A percentile compares a stretch with the other conserved stretches of the same genome.
Evolutionary conservation across 2,329 filamentous ascomycete genomes (phyloP).

Genomic region (Nemania bipapillata): DNA sequence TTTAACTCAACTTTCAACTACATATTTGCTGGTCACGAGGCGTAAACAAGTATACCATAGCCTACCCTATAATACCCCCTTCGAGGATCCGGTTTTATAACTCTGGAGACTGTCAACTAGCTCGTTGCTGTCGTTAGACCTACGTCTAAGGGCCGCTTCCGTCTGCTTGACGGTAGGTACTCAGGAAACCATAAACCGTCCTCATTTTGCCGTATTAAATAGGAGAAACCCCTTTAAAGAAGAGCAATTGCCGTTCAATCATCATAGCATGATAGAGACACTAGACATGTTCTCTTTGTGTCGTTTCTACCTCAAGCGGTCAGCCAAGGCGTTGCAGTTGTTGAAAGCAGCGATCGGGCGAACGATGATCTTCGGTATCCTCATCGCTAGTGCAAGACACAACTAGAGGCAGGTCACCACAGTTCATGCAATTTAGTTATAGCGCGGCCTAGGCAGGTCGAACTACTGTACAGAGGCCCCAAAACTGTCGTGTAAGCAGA

Average conservation of each 20-base stretch:
- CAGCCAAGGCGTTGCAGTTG: background rate
- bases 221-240: background rate
- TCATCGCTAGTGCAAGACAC: background rate
- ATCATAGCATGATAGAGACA: background rate
- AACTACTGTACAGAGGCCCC: background rate
- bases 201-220: background rate
- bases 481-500: background rate
- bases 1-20: background rate
- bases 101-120: background rate
- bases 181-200: background rate
- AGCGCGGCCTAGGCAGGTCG: background rate
- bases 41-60: background rate
- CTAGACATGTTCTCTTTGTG: background rate
- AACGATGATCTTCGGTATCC: background rate
- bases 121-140: background rate
- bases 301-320: background rate
- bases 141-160: background rate
- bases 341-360: background rate
- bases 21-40: background rate
- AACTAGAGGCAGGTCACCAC: background rate
- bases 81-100: background rate
- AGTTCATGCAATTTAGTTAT: background rate
- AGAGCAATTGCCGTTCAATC: background rate
- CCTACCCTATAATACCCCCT: background rate
- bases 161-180: background rate